phyloP scores from a whole-genome alignment of 768 basidiomycete genomes.

The Cubamyces sp. region DNA sequence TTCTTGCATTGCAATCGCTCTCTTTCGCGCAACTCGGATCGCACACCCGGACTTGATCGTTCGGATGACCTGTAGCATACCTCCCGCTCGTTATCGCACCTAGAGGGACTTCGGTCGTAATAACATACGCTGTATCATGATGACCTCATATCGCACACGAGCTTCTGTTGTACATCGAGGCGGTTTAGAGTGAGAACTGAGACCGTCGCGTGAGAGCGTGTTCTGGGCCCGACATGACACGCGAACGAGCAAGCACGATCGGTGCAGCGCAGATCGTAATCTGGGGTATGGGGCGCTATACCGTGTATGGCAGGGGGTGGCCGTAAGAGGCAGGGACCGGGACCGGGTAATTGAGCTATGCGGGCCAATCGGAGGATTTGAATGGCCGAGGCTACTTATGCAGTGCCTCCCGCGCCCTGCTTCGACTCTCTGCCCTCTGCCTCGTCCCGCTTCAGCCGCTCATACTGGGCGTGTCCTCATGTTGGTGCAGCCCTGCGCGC shows the following conservation, averaged over 20 bases:
- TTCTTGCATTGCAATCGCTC: slow-evolving; percentile 16
- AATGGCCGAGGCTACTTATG: slow-evolving; percentile 4
- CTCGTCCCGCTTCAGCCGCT: slow-evolving; percentile 7
- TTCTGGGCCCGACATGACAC: background rate
- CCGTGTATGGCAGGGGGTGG: background rate
- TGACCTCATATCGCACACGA: too few species aligned
- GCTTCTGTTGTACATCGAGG: too few species aligned
- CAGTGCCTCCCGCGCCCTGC: background rate
- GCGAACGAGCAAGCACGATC: background rate
- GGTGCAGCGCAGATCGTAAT: slow-evolving; percentile 26
- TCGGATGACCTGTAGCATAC: slow-evolving; percentile 19
- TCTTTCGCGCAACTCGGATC: slow-evolving; percentile 7
- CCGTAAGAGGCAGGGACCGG: slow-evolving; percentile 1
- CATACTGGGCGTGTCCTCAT: slow-evolving; percentile 20
- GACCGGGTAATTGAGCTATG: slow-evolving; percentile 8
- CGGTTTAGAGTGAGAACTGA: too few species aligned
- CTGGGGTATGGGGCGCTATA: slow-evolving; percentile 14
- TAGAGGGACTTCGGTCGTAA: slow-evolving; percentile 9
- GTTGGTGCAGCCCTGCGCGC: slow-evolving; percentile 18
- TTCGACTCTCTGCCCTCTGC: slow-evolving; percentile 4
- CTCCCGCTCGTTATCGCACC: slow-evolving; percentile 9
- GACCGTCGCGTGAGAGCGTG: too few species aligned
- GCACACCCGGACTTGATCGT: slow-evolving; percentile 6
- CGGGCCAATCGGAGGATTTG: slow-evolving; percentile 20
- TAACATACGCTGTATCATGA: slow-evolving; percentile 7